Evolutionary conservation across 768 basidiomycete genomes (phyloP), one percentile per base, ranked within the genome.

Genomic region (Lentinula sp.): DNA sequence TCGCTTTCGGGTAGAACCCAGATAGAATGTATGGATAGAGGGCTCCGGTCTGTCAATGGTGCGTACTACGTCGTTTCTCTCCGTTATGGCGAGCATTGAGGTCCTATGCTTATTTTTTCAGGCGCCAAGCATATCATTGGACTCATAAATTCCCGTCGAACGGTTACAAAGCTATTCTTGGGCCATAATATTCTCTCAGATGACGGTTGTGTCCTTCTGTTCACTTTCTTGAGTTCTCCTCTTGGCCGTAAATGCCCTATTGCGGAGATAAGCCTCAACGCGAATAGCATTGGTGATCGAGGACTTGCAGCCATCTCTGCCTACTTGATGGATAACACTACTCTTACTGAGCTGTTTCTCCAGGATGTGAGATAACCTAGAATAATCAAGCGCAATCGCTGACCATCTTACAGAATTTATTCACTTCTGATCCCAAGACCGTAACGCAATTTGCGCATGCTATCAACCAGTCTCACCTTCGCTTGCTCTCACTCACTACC

Each of bases 161-260:
- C 69, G 10, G 80, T 88, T 34, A 78, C 79, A 21, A 81, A 81
- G 65, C 74, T 88, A 31, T 72, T 82, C 48, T 69, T 87, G 23
- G 81, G 83, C 6, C 75, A 83, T 59, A 88, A 87, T 66, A 65
- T 73, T 21, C 76, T 89, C 8, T 80, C 80, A 8, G 82, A 87
- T 66, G 77, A 80, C 13, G 88, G 87, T 37, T 84, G 82, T 59
- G 68, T 75, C 31, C 72, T 74, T 23, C 71, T 89, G 8, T 84
- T 87, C 67, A 70, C 71, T 16, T 88, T 82, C 66, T 73, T 89
- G 6, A 62, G 71, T 31, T 86, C 87, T 10, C 68, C 73, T 5
- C 69, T 72, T 16, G 85, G 83, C 18, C 70, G 72, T 61, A 71
- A 68, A 60, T 76, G 83, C 64, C 68, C 67, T 51, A 77, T 89